Base-by-base conservation (phyloP, 768 basidiomycete species). In the Rhizopogon vesiculosus region DNA sequence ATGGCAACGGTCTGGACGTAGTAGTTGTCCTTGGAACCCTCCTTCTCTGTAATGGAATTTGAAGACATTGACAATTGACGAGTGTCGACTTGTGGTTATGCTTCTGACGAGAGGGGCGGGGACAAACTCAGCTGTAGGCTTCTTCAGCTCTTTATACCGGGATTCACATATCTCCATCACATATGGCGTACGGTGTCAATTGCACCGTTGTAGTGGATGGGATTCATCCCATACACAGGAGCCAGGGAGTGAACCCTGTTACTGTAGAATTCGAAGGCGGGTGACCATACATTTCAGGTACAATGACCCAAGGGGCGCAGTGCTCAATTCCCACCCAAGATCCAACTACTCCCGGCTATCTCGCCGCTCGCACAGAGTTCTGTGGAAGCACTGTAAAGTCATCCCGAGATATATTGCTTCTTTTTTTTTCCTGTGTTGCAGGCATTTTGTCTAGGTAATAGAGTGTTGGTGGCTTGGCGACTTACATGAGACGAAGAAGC, bases 1-100 rank as follows among this genome's bases (percentile, higher is more conserved):
- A 63, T 59, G 55, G 59, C 56, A 29, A 68, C 45, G 12, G 66
- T 66, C 54, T 67, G 64, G 43, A 66, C 61, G 29, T 66, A 68
- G 51, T 66, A 68, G 53, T 61, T 63, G 33, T 63, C 65, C 59
- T 56, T 53, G 9, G 35, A 9, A 39, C 39, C 6, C 39, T 65
- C 65, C 56, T 65, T 65, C 43, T 67, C 63, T 25, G 28, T 54
- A 49, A 55, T 39, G 4, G 65, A 65, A 49, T 60, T 53, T 41
- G 51, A 51, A 4, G 66, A 66, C 65, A 66, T 66, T 48, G 29
- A 39, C 48, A 18, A 53, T 42, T 41, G 41, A 33, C 31, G 42
- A n/a, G 41, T 9, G 38, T 41, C 7, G 38, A 48, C 15, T 38
- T 35, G 48, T 53, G 41, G 54, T 29, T 38, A 50, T 55, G 33